Percentiles rank a stretch among this genome's conserved stretches.
phyloP scores from a whole-genome alignment of 306 rosid species.

The Prunus armeniaca region DNA sequence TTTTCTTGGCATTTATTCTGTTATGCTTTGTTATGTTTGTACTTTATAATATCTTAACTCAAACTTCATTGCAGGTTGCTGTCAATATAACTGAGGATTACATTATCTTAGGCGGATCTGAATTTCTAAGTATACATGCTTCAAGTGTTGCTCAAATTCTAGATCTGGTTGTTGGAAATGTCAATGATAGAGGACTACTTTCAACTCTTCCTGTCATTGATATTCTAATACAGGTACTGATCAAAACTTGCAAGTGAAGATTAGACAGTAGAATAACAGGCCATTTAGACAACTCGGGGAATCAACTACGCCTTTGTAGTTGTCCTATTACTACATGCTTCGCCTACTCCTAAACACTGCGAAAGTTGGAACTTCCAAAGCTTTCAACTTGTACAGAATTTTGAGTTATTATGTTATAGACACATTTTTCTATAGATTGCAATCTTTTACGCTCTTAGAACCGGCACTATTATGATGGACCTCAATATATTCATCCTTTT shows the following conservation, averaged over 20 bases:
- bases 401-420: neutral
- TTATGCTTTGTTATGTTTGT: neutral
- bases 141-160: slow-evolving; percentile 77
- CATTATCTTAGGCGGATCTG: slow-evolving; percentile 80
- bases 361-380: neutral
- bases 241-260: slow-evolving; percentile 9
- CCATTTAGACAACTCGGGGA: neutral
- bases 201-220: slow-evolving; percentile 83
- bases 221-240: slow-evolving; percentile 73
- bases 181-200: slow-evolving; percentile 77
- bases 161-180: slow-evolving; percentile 86
- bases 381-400: neutral
- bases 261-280: slow-evolving; percentile 1
- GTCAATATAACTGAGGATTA: slow-evolving; percentile 82
- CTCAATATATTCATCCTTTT: neutral
- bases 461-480: neutral
- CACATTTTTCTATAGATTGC: neutral
- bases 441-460: neutral
- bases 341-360: too few species aligned
- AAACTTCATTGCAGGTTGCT: slow-evolving; percentile 60
- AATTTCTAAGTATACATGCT: slow-evolving; percentile 80
- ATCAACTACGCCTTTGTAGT: neutral
- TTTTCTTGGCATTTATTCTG: neutral
- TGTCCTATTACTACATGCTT: neutral
- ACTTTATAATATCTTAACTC: slow-evolving; percentile 18